Base-by-base conservation (phyloP, 2,329 filamentous ascomycete genomes). In the Alternaria sp. region DNA sequence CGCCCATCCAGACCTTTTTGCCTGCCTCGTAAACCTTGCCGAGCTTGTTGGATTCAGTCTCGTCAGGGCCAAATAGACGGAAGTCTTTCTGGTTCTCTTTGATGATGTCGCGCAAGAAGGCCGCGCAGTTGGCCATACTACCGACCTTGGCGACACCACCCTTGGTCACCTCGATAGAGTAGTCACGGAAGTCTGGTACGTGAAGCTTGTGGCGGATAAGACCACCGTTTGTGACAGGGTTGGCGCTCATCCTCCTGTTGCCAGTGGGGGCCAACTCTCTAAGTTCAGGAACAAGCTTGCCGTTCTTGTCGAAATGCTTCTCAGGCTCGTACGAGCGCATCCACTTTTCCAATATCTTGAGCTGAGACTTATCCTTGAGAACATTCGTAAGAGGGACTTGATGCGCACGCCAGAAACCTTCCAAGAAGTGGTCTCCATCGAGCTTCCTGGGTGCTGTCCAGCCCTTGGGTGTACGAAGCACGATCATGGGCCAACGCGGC, bases 1-100 rank as follows among this genome's bases (percentile, higher is more conserved):
- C 90, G 6, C 87, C 91, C 81, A 93, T 83, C 91, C 91, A 93
- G 4, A 92, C 90, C 79, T 93, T 93, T 84, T 92, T 91, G 5
- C 88, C 89, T 1, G 86, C 89, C 59, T 90, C 85, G 76, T 93
- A 93, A 46, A 94, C 88, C 25, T 85, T 85, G 1, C 81, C 84
- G 3, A 94, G 86, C 79, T 94, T 93, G 81, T 94, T 94, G 22
- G 90, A 92, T 74, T 93, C 88, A 0, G 90, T 93, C 84, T 94
- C 91, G 72, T 94, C 91, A 0, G 91, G 91, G 0, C 91, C 91
- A 67, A 93, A 92, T 6, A 93, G 83, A 44, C 91, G 89, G 84
- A 94, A 94, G 73, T 86, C 90, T 59, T 81, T 83, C 66, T 81
- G 83, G 71, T 94, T 94, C 36, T 81, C 79, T 27, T 83, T 85